Evolutionary conservation across 1,284 basidiomycete genomes (phyloP), one percentile per base, ranked within the genome.

Genomic region (Neotropicomus parvogracilis): DNA sequence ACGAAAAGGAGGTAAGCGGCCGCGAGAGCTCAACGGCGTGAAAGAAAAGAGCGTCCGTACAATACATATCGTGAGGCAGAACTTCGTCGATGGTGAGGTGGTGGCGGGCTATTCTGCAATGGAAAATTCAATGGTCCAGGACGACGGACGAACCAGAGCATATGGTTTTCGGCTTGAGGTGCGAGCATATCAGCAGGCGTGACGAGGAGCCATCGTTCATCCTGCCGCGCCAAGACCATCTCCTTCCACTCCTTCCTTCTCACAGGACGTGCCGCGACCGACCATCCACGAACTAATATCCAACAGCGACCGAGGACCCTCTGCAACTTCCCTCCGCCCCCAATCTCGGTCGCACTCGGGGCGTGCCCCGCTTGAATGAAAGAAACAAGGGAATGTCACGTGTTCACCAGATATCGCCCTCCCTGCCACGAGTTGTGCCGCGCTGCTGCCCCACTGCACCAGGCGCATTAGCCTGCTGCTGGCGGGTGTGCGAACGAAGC

Each of bases 401-500:
- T 69, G 64, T 80, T 80, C 83, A 89, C 86, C 85, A 89, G 59
- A 85, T 73, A 54, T 88, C 84, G 49, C 76, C 76, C 26, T 84
- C 83, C 58, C 83, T 80, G 46, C 81, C 77, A 54, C 82, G 77
- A 49, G 69, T 29, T 36, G 65, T 63, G 49, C 71, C 70, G 56
- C 83, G 80, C 59, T 79, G 80, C 63, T 83, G 83, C 20, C 77
- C 79, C 50, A 79, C 77, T 48, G 80, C 75, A 56, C 77, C 83
- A 52, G 81, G 78, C 19, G 73, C 68, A 46, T 60, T 66, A 20
- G 69, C 69, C 62, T 80, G 78, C 66, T 88, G 82, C 71, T 88
- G 87, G 62, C 85, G 84, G 55, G 86, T 88, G 73, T 89, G 86
- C 52, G 87, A 89, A 59, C 87, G 85, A 59, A 89, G 81, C 84